Evolutionary conservation across 352 stramenopile genomes (phyloP).

Genomic region (Pythium chondricola): DNA sequence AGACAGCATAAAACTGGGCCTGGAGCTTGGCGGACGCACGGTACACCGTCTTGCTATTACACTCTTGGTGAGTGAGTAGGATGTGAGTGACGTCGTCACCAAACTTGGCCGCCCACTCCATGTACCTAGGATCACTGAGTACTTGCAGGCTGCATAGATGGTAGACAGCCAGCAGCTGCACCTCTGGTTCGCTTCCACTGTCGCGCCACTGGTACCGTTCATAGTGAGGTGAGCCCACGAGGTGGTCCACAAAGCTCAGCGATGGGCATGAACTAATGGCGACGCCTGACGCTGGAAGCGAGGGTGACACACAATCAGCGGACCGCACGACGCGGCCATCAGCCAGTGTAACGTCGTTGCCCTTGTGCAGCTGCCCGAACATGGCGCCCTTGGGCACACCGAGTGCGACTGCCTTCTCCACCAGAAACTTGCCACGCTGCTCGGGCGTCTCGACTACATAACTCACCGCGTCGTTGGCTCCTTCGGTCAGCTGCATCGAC

Average conservation of each 20-base stretch:
- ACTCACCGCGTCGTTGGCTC: conserved; percentile 39
- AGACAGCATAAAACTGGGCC: conserved; percentile 60
- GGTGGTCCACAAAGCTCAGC: conserved; percentile 47
- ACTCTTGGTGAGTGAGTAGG: conserved; percentile 37
- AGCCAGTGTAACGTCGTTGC: conserved; percentile 65
- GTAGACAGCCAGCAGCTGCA: conserved; percentile 59
- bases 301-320: conserved; percentile 62
- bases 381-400: conserved; percentile 72
- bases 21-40: conserved; percentile 64
- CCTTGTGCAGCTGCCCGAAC: conserved; percentile 74
- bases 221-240: conserved; percentile 38
- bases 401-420: conserved; percentile 56
- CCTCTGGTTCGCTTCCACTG: conserved; percentile 11
- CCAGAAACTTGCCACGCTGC: conserved; percentile 74
- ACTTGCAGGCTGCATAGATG: conserved; percentile 46
- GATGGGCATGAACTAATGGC: conserved; percentile 59
- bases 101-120: conserved; percentile 49
- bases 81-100: conserved; percentile 54
- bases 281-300: conserved; percentile 39
- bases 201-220: conserved; percentile 27
- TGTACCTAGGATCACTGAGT: conserved; percentile 51
- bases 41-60: conserved; percentile 65
- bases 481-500: conserved; percentile 10
- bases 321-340: conserved; percentile 60
- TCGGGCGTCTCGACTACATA: conserved; percentile 72